These are phyloP conservation scores for Diaporthe capsici DNA, from an alignment of 2,329 filamentous ascomycete genomes.

Conservation along the genomic window DNA sequence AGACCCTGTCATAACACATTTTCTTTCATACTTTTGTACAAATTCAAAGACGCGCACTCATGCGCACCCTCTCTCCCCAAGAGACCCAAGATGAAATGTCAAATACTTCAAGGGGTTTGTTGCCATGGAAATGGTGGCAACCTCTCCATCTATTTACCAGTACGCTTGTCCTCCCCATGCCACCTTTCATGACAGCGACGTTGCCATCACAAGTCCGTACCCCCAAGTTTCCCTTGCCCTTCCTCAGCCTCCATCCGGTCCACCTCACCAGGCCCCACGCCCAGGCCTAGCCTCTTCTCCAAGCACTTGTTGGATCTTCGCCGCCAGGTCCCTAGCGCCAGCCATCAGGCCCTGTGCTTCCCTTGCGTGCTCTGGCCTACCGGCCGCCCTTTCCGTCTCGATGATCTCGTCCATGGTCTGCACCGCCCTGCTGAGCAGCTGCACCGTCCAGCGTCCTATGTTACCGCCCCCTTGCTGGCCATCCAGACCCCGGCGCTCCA, in stretches of 20 bases:
- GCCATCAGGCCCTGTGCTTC: slow-evolving; percentile 17
- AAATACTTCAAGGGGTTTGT: neutral
- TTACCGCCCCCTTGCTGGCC: slow-evolving; percentile 32
- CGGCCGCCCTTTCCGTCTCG: slow-evolving; percentile 16
- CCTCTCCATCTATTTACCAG: slow-evolving; percentile 27
- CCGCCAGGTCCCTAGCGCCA: slow-evolving; percentile 15
- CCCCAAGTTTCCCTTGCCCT: neutral
- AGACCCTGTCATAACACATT: slow-evolving; percentile 2
- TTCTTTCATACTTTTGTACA: slow-evolving; percentile 29
- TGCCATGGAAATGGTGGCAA: slow-evolving; percentile 24
- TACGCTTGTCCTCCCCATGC: neutral
- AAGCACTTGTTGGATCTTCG: slow-evolving; percentile 25
- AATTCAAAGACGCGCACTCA: neutral
- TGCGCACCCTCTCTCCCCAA: slow-evolving; percentile 13
- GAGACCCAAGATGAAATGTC: slow-evolving; percentile 20
- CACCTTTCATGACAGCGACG: neutral
- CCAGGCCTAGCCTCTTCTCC: slow-evolving; percentile 20
- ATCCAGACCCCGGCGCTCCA: slow-evolving; percentile 58
- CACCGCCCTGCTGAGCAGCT: slow-evolving; percentile 36
- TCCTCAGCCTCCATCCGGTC: neutral
- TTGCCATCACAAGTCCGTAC: neutral
- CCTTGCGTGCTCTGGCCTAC: slow-evolving; percentile 20
- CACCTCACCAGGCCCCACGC: slow-evolving; percentile 11
- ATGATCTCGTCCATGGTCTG: slow-evolving; percentile 37
- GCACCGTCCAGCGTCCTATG: slow-evolving; percentile 40